Base-by-base conservation (phyloP, 768 basidiomycete genomes). In the Tephrocybe rancida region DNA sequence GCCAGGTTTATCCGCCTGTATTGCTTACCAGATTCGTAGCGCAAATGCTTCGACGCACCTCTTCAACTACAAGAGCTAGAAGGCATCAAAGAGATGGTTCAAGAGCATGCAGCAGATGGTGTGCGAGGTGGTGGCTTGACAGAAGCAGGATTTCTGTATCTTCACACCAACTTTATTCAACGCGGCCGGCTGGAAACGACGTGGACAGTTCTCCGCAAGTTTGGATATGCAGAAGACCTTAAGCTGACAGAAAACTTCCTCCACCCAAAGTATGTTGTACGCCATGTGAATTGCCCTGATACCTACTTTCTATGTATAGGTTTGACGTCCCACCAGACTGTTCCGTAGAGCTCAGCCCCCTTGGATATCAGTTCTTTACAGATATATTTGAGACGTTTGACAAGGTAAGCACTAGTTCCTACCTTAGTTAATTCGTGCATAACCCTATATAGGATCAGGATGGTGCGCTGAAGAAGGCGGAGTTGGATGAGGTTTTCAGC, bases 151-250 rank as follows among this genome's bases (percentile, higher is more conserved):
- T 98, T 98, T 73, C 70, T 98, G 34, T 95, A 91, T 65, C 84
- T 99, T 11, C 94, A 98, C 68, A 98, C 96, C 3, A 91, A 86
- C 60, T 99, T 99, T 73, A 97, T 99, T 50, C 96, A 96, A 71
- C 86, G 88, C 37, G 96, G 96, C 19, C 82, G 96, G 44, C 78
- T 96, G 57, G 96, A 99, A 70, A 98, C 96, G 24, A 98, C 96
- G 1, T 99, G 96, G 96, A 95, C 93, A 7, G 94, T 96, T 5
- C 78, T 99, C 59, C 78, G 95, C 56, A 92, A 86, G 65, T 98
- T 97, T 67, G 96, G 96, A 3, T 99, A 99, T 64, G 96, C 88
- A 13, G 96, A 98, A 68, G 95, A 98, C 64, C 70, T 99, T 58
- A 85, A 87, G 61, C 73, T 99, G 57, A 88, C 88, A 22, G 96